Conservation (phyloP, 805 yeast genomes). For the Lachancea cidri region DNA sequence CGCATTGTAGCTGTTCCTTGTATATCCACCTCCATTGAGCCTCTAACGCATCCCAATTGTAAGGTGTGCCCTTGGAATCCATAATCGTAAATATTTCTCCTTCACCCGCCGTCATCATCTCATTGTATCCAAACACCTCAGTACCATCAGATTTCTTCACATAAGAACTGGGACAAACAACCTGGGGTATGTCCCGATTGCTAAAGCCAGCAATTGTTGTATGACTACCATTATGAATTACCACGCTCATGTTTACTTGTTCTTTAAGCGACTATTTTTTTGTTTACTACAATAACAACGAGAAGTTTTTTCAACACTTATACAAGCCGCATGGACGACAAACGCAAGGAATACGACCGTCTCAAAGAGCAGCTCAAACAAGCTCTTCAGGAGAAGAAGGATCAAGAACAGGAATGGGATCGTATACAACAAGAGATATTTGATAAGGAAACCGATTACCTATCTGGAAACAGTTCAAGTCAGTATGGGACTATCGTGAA, state of each 20-base stretch:
- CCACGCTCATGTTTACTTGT: slow-evolving; percentile 41
- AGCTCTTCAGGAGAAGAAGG: slow-evolving; percentile 54
- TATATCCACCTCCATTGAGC: slow-evolving; percentile 66
- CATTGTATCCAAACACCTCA: slow-evolving; percentile 25
- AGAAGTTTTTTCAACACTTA: background rate
- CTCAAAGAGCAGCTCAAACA: slow-evolving; percentile 62
- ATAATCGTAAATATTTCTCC: slow-evolving; percentile 46
- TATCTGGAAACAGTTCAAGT: slow-evolving; percentile 36
- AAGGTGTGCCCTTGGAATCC: slow-evolving; percentile 54
- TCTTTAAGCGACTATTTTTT: slow-evolving; percentile 3
- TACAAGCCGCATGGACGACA: slow-evolving; percentile 16
- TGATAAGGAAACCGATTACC: slow-evolving; percentile 71
- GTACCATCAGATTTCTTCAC: slow-evolving; percentile 30
- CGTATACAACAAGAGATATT: slow-evolving; percentile 72
- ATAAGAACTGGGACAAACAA: slow-evolving; percentile 54
- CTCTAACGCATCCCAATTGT: slow-evolving; percentile 67
- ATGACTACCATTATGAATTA: slow-evolving; percentile 63
- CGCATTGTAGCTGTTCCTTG: slow-evolving; percentile 43
- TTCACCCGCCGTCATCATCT: slow-evolving; percentile 24
- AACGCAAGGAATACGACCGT: slow-evolving; percentile 51
- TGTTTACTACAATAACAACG: background rate
- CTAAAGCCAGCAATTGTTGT: slow-evolving; percentile 69
- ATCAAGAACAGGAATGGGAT: slow-evolving; percentile 58
- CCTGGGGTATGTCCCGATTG: slow-evolving; percentile 54
- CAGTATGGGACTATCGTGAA: slow-evolving; percentile 66